phyloP scores from a whole-genome alignment of 768 basidiomycete species.

The Rhizopogon vesiculosus region DNA sequence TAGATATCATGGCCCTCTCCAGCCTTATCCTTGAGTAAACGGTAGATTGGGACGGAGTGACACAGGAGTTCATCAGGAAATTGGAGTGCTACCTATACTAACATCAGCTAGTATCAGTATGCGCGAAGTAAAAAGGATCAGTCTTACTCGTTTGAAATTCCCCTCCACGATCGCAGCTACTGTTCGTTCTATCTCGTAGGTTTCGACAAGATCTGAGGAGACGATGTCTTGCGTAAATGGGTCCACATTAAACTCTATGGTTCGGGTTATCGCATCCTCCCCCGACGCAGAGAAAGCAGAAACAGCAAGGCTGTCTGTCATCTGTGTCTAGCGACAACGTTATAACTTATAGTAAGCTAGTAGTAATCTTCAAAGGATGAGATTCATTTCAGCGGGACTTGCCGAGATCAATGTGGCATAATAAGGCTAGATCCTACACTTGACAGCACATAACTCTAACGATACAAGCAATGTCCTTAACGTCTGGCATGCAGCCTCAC shows the following conservation, averaged over 20 bases:
- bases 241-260: slow-evolving; percentile 43
- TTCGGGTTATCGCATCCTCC: slow-evolving; percentile 58
- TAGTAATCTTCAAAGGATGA: no score
- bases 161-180: slow-evolving; percentile 53
- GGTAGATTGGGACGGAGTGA: slow-evolving; percentile 82
- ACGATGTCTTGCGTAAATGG: slow-evolving; percentile 25
- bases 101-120: background rate
- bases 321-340: background rate
- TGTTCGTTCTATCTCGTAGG: slow-evolving; percentile 75
- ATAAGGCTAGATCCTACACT: no score
- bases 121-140: background rate
- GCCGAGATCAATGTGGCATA: background rate
- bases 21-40: slow-evolving; percentile 50
- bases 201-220: slow-evolving; percentile 47
- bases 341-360: background rate
- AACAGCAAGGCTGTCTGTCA: background rate
- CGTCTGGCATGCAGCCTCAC: background rate
- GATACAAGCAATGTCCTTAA: background rate
- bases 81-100: slow-evolving; percentile 75
- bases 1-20: slow-evolving; percentile 58
- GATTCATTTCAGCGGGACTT: background rate
- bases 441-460: background rate
- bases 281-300: slow-evolving; percentile 50
- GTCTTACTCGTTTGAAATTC: slow-evolving; percentile 65
- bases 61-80: slow-evolving; percentile 92